Evolutionary conservation across 73 alveolate genomes (phyloP).

Genomic region (Paramecium bursaria): DNA sequence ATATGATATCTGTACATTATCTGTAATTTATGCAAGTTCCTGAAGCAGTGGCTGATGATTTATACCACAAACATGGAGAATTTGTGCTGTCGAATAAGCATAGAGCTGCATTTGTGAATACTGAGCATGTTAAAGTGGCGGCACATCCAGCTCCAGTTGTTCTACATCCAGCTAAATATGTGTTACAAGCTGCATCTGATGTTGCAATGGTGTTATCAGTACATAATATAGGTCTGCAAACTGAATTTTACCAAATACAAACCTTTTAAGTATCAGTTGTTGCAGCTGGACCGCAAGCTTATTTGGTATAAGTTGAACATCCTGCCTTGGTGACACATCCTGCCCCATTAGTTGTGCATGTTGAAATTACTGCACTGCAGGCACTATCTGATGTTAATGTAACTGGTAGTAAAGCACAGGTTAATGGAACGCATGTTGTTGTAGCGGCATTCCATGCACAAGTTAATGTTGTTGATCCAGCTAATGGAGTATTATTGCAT

Average conservation of each 20-base stretch:
- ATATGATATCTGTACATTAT: constrained; percentile 19
- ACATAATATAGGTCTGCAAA: neutral
- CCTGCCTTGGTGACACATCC: constrained; percentile 5
- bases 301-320: constrained; percentile 14
- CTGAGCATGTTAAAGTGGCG: neutral
- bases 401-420: constrained; percentile 11
- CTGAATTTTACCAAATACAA: constrained; percentile 22
- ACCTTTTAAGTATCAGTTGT: neutral
- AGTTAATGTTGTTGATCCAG: too few relatives aligned
- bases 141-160: constrained; percentile 38
- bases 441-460: constrained; percentile 46
- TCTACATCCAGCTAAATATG: neutral
- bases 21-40: neutral
- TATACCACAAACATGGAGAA: constrained; percentile 12
- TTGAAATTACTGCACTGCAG: neutral
- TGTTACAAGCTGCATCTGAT: neutral
- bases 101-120: neutral
- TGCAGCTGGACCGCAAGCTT: constrained; percentile 12
- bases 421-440: constrained; percentile 8
- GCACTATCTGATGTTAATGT: neutral
- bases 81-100: neutral
- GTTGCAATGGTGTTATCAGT: constrained; percentile 11
- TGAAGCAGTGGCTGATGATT: neutral
- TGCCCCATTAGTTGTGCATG: constrained; percentile 18
- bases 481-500: constrained; percentile 44